Evolutionary conservation across 352 stramenopile species (phyloP).

Genomic region (Phytophthora macrochlamydospora): DNA sequence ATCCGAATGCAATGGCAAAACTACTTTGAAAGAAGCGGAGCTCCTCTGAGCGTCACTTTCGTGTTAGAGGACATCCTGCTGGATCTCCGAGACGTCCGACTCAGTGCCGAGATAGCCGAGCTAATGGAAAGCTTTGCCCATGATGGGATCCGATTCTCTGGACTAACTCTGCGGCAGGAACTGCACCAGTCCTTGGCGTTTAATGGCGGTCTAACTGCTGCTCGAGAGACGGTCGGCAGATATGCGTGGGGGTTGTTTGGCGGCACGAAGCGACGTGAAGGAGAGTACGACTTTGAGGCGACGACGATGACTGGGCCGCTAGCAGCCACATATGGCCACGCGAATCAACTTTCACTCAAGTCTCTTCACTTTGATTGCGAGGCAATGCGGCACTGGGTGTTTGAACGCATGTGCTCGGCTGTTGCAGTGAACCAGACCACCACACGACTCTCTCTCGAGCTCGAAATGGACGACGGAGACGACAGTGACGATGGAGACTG

Average conservation of each 20-base stretch:
- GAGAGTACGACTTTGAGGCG: conserved; percentile 12
- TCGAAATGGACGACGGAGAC: conserved; percentile 18
- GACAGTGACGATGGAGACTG: conserved; percentile 12
- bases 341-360: conserved; percentile 13
- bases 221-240: conserved; percentile 15
- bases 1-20: conserved; percentile 20
- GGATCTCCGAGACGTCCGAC: conserved; percentile 17
- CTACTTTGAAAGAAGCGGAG: background rate
- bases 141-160: conserved; percentile 26
- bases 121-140: conserved; percentile 17
- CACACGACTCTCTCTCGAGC: conserved; percentile 17
- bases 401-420: conserved; percentile 31
- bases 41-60: conserved; percentile 22
- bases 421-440: conserved; percentile 30
- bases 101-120: conserved; percentile 21
- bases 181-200: conserved; percentile 5
- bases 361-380: conserved; percentile 32
- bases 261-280: conserved; percentile 5
- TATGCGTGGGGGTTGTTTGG: conserved; percentile 25
- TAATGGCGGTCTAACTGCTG: conserved; percentile 14
- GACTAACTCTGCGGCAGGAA: conserved; percentile 21
- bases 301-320: conserved; percentile 30
- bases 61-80: conserved; percentile 25
- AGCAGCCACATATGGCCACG: conserved; percentile 12
- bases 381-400: conserved; percentile 26